phyloP scores from a whole-genome alignment of 2,329 filamentous ascomycete species.

The Phyllosticta paracitricarpa region DNA sequence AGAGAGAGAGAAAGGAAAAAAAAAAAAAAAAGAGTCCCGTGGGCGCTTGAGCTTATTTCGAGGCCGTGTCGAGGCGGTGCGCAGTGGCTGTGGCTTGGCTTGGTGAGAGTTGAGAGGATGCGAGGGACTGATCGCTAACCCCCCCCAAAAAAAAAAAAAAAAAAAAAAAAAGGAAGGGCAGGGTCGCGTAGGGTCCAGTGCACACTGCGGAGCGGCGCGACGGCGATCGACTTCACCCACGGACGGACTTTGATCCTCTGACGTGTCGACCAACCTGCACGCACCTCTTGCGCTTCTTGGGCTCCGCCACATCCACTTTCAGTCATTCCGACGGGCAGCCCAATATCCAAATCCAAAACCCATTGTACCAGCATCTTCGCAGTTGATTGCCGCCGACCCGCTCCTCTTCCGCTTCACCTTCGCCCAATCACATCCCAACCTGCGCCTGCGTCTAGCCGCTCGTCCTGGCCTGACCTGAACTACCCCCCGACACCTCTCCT shows the following conservation, averaged over 20 bases:
- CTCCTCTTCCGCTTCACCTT: not conserved
- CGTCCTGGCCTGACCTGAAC: slow-evolving; percentile 3
- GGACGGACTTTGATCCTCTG: not conserved
- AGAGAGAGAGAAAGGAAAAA: too few relatives aligned
- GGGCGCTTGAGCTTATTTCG: not conserved
- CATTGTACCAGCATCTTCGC: not conserved
- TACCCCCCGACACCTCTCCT: not conserved
- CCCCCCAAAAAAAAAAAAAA: too few relatives aligned
- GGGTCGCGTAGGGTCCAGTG: not conserved
- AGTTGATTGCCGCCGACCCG: not conserved
- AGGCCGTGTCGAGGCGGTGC: not conserved
- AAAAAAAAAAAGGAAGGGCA: too few relatives aligned
- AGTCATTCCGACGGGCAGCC: not conserved
- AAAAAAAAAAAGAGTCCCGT: too few relatives aligned
- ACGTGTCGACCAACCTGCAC: not conserved
- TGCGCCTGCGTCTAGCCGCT: slow-evolving; percentile 6
- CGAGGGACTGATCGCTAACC: too few relatives aligned
- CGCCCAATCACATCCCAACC: slow-evolving; percentile 7
- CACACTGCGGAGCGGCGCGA: not conserved
- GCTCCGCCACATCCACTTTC: not conserved
- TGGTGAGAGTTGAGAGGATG: too few relatives aligned
- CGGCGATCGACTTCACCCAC: not conserved
- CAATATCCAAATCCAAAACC: not conserved
- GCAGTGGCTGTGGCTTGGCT: not conserved
- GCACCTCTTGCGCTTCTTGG: not conserved